phyloP scores from a whole-genome alignment of 306 rosid genomes.

The Cajanus cajan region DNA sequence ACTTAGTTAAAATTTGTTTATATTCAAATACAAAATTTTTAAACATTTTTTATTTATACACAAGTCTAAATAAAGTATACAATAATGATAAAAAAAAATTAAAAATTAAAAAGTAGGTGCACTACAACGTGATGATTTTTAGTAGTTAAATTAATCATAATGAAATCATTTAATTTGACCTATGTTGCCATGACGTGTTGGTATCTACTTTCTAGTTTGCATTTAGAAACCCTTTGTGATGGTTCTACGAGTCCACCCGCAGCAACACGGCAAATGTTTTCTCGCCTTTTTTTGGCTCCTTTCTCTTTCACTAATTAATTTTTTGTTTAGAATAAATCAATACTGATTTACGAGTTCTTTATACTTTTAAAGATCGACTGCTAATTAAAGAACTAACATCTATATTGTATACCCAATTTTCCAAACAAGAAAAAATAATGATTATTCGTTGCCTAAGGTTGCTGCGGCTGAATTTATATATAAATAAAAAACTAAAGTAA shows the following conservation, averaged over 20 bases:
- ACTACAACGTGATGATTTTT: background rate
- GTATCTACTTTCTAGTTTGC: background rate
- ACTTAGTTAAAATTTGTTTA: too few relatives aligned
- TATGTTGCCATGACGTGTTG: background rate
- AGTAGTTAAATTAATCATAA: background rate
- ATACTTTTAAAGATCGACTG: background rate
- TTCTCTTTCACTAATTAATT: background rate
- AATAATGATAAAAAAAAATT: too few relatives aligned
- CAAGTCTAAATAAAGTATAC: too few relatives aligned
- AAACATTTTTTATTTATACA: too few relatives aligned
- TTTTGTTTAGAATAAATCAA: background rate
- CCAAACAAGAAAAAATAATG: background rate
- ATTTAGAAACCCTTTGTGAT: background rate
- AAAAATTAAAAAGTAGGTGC: too few relatives aligned
- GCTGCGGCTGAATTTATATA: too few relatives aligned
- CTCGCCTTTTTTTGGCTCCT: background rate
- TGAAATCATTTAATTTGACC: background rate
- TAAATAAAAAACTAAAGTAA: too few relatives aligned
- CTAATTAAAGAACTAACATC: background rate
- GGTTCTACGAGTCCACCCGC: background rate
- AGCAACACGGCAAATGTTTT: background rate
- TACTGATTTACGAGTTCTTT: background rate
- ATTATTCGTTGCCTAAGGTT: background rate
- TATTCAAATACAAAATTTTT: too few relatives aligned
- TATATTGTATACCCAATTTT: background rate